These are phyloP conservation scores for Aspergillus sclerotioniger DNA, from an alignment of 495 filamentous ascomycete genomes.

Conservation along the genomic window DNA sequence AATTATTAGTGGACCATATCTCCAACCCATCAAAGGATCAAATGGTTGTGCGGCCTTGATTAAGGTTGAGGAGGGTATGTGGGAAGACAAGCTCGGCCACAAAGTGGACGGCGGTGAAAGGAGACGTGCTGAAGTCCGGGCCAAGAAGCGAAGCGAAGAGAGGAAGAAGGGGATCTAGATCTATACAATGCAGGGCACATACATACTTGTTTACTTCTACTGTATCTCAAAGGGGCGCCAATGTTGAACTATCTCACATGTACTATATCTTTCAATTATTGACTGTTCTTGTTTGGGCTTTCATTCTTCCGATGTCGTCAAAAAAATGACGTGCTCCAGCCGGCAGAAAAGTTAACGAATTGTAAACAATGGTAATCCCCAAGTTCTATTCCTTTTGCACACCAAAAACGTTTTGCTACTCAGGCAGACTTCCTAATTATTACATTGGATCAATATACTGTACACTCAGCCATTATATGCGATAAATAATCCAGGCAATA, in stretches of 20 bases:
- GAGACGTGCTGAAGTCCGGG: conserved; percentile 76
- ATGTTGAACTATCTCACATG: background rate
- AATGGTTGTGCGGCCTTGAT: conserved; percentile 61
- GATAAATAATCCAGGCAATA: conserved; percentile 4
- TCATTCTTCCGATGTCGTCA: no score
- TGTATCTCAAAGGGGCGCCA: conserved; percentile 1
- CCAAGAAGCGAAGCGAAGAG: conserved; percentile 58
- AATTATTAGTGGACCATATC: conserved; percentile 68
- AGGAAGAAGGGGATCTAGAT: conserved; percentile 35
- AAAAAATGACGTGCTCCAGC: no score
- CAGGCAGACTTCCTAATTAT: conserved; percentile 8
- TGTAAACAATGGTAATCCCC: no score
- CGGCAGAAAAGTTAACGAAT: no score
- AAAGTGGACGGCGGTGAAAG: conserved; percentile 98
- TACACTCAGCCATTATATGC: conserved; percentile 3
- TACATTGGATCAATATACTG: conserved; percentile 15
- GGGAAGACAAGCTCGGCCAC: conserved; percentile 77
- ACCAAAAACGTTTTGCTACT: no score
- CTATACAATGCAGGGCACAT: background rate
- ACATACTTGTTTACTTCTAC: conserved; percentile 5
- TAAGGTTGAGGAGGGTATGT: conserved; percentile 76
- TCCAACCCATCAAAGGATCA: conserved; percentile 61
- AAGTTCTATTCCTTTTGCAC: no score
- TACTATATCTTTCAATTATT: background rate
- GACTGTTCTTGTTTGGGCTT: no score